Evolutionary conservation across 2,329 filamentous ascomycete species (phyloP), one percentile per base, ranked within the genome.

Genomic region (Monosporascus sp.): DNA sequence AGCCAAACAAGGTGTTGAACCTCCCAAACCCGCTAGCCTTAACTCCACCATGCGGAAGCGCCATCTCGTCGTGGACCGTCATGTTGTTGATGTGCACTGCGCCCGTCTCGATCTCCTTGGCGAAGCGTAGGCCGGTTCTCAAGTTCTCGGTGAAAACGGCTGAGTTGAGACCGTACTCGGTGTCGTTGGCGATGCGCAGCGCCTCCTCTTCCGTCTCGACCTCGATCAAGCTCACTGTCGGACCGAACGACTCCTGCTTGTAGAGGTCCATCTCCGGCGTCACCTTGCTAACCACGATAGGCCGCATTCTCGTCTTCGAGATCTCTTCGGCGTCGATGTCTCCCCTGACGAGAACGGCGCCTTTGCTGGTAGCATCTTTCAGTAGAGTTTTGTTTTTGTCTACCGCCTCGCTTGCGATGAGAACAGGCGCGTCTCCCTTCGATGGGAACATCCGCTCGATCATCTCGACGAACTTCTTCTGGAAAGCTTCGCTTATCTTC

Each of bases 191-290:
- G 25, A 87, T 70, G 41, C 75, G 73, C 27, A 89, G 67, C 0
- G 84, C 85, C 54, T 87, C 81, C n/a, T 86, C 83, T 17, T 84
- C 80, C 6, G 69, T 70, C 4, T 81, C 75, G 37, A 87, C 77
- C 22, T 80, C 75, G 14, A 83, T 76, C 45, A 89, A 60, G 17
- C 79, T 81, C 3, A 86, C 80, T 0, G 80, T 79, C 0, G 86
- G 85, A 0, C 85, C 86, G 58, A 89, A 89, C 0, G 79, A 82
- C 66, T 89, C 86, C 18, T 77, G 80, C 61, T 79, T 72, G 67
- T 82, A 88, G 7, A 89, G 65, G 49, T 85, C 79, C 85, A 88
- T 88, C 1, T 81, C 77, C 53, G 80, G 76, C 17, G 74, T 85
- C 11, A 89, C 81, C 44, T 78, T 75, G 36, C 77, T 74, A 3